Evolutionary conservation across 345 rosid species (phyloP).

Genomic region (Populus tremula): DNA sequence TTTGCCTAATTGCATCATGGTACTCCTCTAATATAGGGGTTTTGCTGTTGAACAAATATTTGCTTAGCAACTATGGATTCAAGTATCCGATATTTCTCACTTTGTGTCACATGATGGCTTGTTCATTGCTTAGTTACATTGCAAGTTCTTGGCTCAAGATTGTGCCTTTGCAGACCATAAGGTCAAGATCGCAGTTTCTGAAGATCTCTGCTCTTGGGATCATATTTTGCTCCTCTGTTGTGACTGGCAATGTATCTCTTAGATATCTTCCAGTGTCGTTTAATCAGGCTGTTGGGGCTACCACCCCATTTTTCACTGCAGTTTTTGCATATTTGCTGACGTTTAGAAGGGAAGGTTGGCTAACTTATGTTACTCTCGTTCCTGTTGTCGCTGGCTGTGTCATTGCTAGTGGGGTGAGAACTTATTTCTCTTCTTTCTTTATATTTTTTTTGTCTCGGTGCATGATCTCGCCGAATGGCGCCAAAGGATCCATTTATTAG

Average conservation of each 20-base stretch:
- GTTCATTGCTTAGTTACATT: slow-evolving; percentile 32
- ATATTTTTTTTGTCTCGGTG: not conserved
- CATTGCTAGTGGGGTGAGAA: slow-evolving; percentile 44
- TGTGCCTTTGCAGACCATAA: slow-evolving; percentile 31
- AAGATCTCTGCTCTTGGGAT: slow-evolving; percentile 44
- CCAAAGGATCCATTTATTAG: not conserved
- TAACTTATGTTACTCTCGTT: slow-evolving; percentile 39
- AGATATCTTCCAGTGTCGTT: slow-evolving; percentile 50
- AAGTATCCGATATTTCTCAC: slow-evolving; percentile 40
- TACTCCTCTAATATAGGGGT: slow-evolving; percentile 39
- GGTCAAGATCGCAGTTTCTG: slow-evolving; percentile 31
- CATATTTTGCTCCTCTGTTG: slow-evolving; percentile 46
- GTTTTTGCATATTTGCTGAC: slow-evolving; percentile 40
- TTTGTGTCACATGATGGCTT: slow-evolving; percentile 38
- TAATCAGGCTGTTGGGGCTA: slow-evolving; percentile 51
- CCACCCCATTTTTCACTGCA: slow-evolving; percentile 50
- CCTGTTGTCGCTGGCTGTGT: slow-evolving; percentile 48
- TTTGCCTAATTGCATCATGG: slow-evolving; percentile 23
- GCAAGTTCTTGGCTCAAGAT: slow-evolving; percentile 33
- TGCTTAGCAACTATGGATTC: slow-evolving; percentile 40
- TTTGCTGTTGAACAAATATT: slow-evolving; percentile 33
- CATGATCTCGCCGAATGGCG: not conserved
- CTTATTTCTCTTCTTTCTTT: not conserved
- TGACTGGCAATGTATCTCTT: slow-evolving; percentile 45
- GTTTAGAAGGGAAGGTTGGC: slow-evolving; percentile 33